phyloP scores from a whole-genome alignment of 495 filamentous ascomycete species.

The Tuber brumale region DNA sequence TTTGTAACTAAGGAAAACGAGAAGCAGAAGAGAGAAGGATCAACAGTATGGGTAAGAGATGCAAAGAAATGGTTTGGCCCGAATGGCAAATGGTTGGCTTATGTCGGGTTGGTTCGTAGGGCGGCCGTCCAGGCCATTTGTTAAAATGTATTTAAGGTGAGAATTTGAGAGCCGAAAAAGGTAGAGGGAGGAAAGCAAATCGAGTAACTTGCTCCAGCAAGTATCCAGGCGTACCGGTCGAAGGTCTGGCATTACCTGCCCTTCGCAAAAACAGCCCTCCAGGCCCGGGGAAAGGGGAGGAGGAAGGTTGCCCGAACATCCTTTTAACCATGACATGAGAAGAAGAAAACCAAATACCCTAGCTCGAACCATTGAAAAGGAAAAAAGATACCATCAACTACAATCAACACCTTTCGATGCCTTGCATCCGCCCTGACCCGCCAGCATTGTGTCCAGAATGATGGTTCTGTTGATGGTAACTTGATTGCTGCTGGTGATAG shows the following conservation, averaged over 20 bases:
- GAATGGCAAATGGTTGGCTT: not conserved
- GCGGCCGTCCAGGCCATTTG: not conserved
- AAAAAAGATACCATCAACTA: not conserved
- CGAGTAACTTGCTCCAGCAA: constrained; percentile 22
- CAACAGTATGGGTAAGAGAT: not conserved
- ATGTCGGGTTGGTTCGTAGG: not conserved
- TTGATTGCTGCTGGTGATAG: constrained; percentile 34
- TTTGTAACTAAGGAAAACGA: not conserved
- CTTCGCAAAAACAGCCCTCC: not conserved
- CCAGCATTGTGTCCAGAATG: constrained; percentile 30
- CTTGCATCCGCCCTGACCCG: constrained; percentile 40
- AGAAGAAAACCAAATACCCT: constrained; percentile 9
- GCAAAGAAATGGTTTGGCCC: not conserved
- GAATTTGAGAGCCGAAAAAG: not conserved
- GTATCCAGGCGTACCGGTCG: constrained; percentile 10
- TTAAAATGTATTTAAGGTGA: not conserved
- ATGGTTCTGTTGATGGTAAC: constrained; percentile 29
- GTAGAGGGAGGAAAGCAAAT: not conserved
- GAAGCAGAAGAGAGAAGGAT: not conserved
- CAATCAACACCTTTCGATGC: constrained; percentile 39
- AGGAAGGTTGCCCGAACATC: not conserved
- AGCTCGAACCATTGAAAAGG: not conserved
- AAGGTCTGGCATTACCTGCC: not conserved
- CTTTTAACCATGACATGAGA: not conserved
- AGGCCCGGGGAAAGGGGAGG: not conserved